A percentile compares a stretch with the other conserved stretches of the same genome.
These are phyloP conservation scores for Zygosaccharomyces siamensis DNA, from an alignment of 805 yeast species.

Conservation along the genomic window DNA sequence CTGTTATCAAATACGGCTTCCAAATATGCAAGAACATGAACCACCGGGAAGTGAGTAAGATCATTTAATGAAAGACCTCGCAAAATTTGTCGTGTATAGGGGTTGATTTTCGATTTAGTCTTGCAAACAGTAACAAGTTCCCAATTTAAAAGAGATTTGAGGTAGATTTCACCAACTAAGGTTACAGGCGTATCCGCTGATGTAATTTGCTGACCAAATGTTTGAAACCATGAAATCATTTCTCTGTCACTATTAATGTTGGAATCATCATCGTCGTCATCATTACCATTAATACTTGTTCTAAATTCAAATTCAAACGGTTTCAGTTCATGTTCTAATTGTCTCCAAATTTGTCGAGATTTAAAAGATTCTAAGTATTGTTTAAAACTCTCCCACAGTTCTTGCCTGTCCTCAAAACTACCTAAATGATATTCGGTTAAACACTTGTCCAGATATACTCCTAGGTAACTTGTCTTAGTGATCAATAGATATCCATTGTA, in stretches of 20 bases:
- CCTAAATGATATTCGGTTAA: conserved; percentile 14
- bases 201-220: background rate
- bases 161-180: conserved; percentile 14
- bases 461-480: conserved; percentile 20
- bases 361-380: conserved; percentile 8
- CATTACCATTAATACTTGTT: background rate
- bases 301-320: conserved; percentile 5
- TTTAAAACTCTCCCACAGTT: conserved; percentile 11
- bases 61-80: conserved; percentile 17
- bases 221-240: conserved; percentile 15
- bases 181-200: background rate
- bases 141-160: conserved; percentile 25
- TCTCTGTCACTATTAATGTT: conserved; percentile 2
- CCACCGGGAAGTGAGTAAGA: conserved; percentile 25
- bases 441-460: conserved; percentile 16
- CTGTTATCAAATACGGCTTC: conserved; percentile 13
- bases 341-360: conserved; percentile 4
- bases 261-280: conserved; percentile 1
- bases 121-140: conserved; percentile 15
- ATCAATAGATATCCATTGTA: conserved; percentile 5
- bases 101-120: conserved; percentile 3
- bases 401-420: conserved; percentile 17
- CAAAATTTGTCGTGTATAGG: conserved; percentile 7
- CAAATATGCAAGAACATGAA: conserved; percentile 24
- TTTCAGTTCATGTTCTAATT: conserved; percentile 1